A percentile compares a stretch with the other conserved stretches of the same genome.
phyloP scores from a whole-genome alignment of 2,329 filamentous ascomycete species.

The Rhytidhysteron rufulum region DNA sequence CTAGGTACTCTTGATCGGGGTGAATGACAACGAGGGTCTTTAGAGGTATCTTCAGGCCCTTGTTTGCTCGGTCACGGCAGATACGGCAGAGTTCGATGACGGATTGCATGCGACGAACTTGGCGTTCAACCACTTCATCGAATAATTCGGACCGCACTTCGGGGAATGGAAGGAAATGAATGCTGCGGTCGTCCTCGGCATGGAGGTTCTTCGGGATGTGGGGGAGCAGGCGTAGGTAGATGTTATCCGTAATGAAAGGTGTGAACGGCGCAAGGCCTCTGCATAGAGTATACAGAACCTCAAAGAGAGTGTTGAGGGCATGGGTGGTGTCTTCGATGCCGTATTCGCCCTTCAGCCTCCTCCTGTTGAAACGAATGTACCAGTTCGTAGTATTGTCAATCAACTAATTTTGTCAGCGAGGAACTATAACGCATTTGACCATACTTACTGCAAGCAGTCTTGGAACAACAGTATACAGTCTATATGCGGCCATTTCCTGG shows the following conservation, averaged over 20 bases:
- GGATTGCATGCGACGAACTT: constrained; percentile 86
- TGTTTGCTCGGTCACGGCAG: constrained; percentile 76
- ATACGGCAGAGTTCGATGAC: constrained; percentile 89
- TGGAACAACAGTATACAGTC: constrained; percentile 81
- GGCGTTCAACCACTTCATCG: constrained; percentile 78
- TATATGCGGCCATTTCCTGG: constrained; percentile 72
- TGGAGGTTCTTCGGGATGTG: constrained; percentile 71
- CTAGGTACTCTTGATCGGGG: constrained; percentile 73
- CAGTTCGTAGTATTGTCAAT: constrained; percentile 98
- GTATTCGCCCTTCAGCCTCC: constrained; percentile 84
- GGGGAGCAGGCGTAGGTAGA: constrained; percentile 78
- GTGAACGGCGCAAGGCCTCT: constrained; percentile 90
- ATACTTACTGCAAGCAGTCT: constrained; percentile 58
- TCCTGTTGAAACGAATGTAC: constrained; percentile 95
- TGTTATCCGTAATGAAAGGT: constrained; percentile 91
- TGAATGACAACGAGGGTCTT: constrained; percentile 89
- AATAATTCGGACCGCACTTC: constrained; percentile 86
- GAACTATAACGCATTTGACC: neutral
- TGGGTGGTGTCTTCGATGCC: constrained; percentile 82
- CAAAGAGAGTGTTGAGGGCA: constrained; percentile 89
- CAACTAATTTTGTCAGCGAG: constrained; percentile 40
- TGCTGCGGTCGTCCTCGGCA: constrained; percentile 72
- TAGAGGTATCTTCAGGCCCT: constrained; percentile 86
- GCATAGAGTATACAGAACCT: constrained; percentile 85
- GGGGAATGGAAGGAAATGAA: constrained; percentile 90